These are phyloP conservation scores for Diplodia sapinea DNA, from an alignment of 2,329 filamentous ascomycete species.

Conservation along the genomic window DNA sequence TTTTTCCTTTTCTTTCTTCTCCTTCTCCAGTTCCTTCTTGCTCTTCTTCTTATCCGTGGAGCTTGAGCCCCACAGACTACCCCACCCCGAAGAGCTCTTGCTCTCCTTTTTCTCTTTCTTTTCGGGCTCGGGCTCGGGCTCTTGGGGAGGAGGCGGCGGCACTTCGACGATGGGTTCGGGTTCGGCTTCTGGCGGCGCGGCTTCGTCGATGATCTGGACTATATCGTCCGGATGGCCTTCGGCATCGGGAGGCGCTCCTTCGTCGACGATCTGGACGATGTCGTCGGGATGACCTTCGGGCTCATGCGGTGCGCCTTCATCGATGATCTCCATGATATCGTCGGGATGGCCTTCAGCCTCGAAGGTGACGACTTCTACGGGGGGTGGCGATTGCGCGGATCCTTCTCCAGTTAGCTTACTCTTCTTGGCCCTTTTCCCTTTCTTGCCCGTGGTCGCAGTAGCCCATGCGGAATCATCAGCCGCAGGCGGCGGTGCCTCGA, in stretches of 20 bases:
- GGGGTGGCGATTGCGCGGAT: slow-evolving; percentile 5
- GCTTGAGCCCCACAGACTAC: slow-evolving; percentile 36
- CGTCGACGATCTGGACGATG: slow-evolving; percentile 29
- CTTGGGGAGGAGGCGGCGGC: neutral
- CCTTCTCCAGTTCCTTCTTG: slow-evolving; percentile 36
- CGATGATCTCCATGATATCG: slow-evolving; percentile 28
- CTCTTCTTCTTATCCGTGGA: slow-evolving; percentile 32
- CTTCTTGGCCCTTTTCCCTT: slow-evolving; percentile 29
- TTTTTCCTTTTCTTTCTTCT: slow-evolving; percentile 36
- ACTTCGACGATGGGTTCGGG: slow-evolving; percentile 46
- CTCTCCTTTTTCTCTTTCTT: slow-evolving; percentile 24
- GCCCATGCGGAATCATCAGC: slow-evolving; percentile 13
- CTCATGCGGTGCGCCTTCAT: slow-evolving; percentile 23
- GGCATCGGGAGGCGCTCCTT: slow-evolving; percentile 11
- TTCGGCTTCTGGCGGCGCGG: slow-evolving; percentile 18
- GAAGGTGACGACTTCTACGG: slow-evolving; percentile 8
- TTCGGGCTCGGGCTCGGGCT: slow-evolving; percentile 5
- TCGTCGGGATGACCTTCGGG: slow-evolving; percentile 27
- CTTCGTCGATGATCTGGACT: slow-evolving; percentile 28
- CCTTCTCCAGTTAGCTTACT: slow-evolving; percentile 21
- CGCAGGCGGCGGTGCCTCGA: slow-evolving; percentile 27
- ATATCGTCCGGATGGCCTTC: slow-evolving; percentile 27
- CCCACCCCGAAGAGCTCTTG: slow-evolving; percentile 25
- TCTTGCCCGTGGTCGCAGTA: slow-evolving; percentile 16
- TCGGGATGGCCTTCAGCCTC: slow-evolving; percentile 20